phyloP scores from a whole-genome alignment of 192 early-diverging fungal species.

The Powellomyces hirtus region DNA sequence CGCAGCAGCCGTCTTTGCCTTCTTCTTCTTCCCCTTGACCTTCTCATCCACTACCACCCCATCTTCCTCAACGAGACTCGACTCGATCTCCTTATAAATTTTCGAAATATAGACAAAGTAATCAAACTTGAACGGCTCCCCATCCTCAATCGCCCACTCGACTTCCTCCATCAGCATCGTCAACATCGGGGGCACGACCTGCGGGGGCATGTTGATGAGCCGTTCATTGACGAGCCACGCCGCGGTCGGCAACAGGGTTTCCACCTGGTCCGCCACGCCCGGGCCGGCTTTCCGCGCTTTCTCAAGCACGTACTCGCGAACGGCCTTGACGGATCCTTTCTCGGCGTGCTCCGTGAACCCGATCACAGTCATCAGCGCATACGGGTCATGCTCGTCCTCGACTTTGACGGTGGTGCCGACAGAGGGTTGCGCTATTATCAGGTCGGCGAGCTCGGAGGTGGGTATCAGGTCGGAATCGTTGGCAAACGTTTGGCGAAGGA shows the following conservation, averaged over 20 bases:
- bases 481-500: slow-evolving; percentile 76
- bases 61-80: slow-evolving; percentile 58
- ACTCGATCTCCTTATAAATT: slow-evolving; percentile 76
- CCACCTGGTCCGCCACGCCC: neutral
- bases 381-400: slow-evolving; percentile 76
- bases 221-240: slow-evolving; percentile 83
- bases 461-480: slow-evolving; percentile 76
- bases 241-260: slow-evolving; percentile 7
- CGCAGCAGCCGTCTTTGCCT: slow-evolving; percentile 13
- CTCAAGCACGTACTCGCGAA: slow-evolving; percentile 62
- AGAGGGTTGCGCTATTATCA: slow-evolving; percentile 70
- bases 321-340: slow-evolving; percentile 14
- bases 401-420: slow-evolving; percentile 90
- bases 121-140: slow-evolving; percentile 74
- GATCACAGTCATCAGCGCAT: slow-evolving; percentile 75
- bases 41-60: slow-evolving; percentile 32
- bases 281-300: slow-evolving; percentile 46
- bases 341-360: slow-evolving; percentile 65
- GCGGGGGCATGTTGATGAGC: slow-evolving; percentile 95
- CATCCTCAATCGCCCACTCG: slow-evolving; percentile 67
- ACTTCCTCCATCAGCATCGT: slow-evolving; percentile 85
- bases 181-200: slow-evolving; percentile 87
- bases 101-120: slow-evolving; percentile 79
- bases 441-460: slow-evolving; percentile 74
- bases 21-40: slow-evolving; percentile 39